These are phyloP conservation scores for Hysterangium stoloniferum DNA, from an alignment of 768 basidiomycete species.

Conservation along the genomic window DNA sequence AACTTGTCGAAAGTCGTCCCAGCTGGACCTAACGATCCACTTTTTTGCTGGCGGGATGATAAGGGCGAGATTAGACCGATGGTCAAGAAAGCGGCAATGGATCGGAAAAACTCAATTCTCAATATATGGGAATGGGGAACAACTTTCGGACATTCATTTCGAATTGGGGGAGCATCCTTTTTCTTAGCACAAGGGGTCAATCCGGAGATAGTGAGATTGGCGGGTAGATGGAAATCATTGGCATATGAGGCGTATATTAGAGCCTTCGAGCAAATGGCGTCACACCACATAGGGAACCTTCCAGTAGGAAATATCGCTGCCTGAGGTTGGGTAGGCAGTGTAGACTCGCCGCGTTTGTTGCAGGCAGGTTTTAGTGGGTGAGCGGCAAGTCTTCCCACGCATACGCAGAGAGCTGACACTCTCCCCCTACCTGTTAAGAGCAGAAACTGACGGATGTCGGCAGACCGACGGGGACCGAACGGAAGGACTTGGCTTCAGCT, in stretches of 20 bases:
- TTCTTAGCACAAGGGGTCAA: slow-evolving; percentile 24
- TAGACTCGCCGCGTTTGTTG: no score
- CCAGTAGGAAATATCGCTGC: no score
- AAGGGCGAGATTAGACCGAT: slow-evolving; percentile 24
- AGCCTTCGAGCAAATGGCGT: slow-evolving; percentile 28
- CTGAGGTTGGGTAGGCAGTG: no score
- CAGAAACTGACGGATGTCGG: no score
- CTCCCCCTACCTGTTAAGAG: no score
- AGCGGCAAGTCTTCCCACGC: no score
- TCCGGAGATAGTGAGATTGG: slow-evolving; percentile 29
- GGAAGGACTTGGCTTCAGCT: no score
- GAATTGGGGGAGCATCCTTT: slow-evolving; percentile 34
- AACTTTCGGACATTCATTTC: slow-evolving; percentile 35
- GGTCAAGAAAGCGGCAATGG: slow-evolving; percentile 21
- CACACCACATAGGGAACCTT: slow-evolving; percentile 16
- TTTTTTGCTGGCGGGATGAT: slow-evolving; percentile 31
- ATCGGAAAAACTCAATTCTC: slow-evolving; percentile 26
- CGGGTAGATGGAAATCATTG: slow-evolving; percentile 31
- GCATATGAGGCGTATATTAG: slow-evolving; percentile 34
- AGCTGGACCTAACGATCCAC: slow-evolving; percentile 22
- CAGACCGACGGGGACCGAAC: no score
- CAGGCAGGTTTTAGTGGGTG: no score
- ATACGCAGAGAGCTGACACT: no score
- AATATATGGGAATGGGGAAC: slow-evolving; percentile 22
- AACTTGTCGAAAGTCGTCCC: slow-evolving; percentile 25